A percentile compares a stretch with the other conserved stretches of the same genome.
Conservation (phyloP, 208 protist genomes). For the Porcisia hertigi region DNA sequence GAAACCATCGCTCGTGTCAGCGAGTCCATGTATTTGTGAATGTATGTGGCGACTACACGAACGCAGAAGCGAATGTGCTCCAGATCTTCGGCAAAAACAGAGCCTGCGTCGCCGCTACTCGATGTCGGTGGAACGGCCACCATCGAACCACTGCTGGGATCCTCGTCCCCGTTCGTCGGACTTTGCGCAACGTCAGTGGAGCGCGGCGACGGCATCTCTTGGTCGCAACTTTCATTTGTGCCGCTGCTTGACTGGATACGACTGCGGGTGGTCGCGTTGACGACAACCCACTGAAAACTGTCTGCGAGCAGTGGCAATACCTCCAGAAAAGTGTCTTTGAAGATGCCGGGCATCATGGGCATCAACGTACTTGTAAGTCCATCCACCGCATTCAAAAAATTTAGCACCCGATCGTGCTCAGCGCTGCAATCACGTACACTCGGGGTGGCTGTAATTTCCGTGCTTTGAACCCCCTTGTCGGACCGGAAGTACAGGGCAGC, state of each 20-base stretch:
- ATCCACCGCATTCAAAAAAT: conserved; percentile 79
- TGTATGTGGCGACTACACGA: conserved; percentile 81
- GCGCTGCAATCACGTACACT: not conserved
- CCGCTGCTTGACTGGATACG: not conserved
- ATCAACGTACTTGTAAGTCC: conserved; percentile 65
- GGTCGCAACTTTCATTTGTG: not conserved
- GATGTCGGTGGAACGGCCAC: not conserved
- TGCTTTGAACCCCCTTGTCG: not conserved
- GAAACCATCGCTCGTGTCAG: conserved; percentile 19
- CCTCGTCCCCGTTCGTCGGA: conserved; percentile 1
- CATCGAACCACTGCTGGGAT: not conserved
- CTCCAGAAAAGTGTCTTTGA: conserved; percentile 67
- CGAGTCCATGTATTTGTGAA: conserved; percentile 76
- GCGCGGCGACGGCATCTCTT: not conserved
- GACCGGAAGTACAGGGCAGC: conserved; percentile 24
- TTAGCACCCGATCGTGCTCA: conserved; percentile 45
- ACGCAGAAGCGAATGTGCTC: conserved; percentile 84
- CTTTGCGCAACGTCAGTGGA: not conserved
- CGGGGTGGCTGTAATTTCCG: not conserved
- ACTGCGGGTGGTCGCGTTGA: conserved; percentile 43
- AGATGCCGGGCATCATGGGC: conserved; percentile 71
- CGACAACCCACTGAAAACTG: conserved; percentile 70
- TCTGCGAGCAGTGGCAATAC: conserved; percentile 76
- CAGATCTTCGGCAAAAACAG: conserved; percentile 80
- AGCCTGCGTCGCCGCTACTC: conserved; percentile 8